phyloP scores from a whole-genome alignment of 2,329 filamentous ascomycete genomes.

The Byssothecium circinans region DNA sequence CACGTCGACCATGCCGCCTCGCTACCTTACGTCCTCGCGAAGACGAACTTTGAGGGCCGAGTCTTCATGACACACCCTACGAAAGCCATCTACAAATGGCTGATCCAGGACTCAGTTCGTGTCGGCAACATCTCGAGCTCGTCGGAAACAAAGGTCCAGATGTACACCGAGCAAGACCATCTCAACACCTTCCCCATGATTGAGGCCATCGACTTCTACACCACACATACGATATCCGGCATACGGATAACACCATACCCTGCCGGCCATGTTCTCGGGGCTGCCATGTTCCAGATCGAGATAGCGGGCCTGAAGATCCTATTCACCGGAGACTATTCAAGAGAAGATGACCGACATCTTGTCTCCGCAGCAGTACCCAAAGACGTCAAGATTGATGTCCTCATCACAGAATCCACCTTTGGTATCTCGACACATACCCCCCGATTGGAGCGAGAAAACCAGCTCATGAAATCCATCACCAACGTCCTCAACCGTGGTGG shows the following conservation, averaged over 20 bases:
- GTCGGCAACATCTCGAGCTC: constrained; percentile 72
- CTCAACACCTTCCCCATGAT: constrained; percentile 91
- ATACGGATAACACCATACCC: constrained; percentile 97
- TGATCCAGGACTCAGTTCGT: constrained; percentile 94
- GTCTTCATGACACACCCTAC: constrained; percentile 99
- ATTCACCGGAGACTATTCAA: constrained; percentile 96
- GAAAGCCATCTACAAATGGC: constrained; percentile 99
- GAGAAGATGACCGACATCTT: constrained; percentile 92
- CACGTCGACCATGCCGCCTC: constrained; percentile 98
- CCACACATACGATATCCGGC: constrained; percentile 93
- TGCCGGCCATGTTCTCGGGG: constrained; percentile 94
- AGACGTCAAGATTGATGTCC: constrained; percentile 87
- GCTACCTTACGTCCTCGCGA: constrained; percentile 94
- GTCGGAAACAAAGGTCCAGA: constrained; percentile 63
- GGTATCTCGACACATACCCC: constrained; percentile 94
- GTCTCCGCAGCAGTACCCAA: constrained; percentile 90
- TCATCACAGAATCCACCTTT: constrained; percentile 97
- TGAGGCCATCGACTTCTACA: constrained; percentile 97
- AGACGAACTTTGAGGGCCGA: constrained; percentile 94
- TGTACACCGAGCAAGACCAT: constrained; percentile 96
- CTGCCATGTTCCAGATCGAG: constrained; percentile 97
- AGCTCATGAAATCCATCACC: constrained; percentile 94
- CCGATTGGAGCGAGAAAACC: constrained; percentile 84
- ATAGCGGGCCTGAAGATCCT: constrained; percentile 96
- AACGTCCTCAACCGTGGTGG: constrained; percentile 88